phyloP scores from a whole-genome alignment of 192 early-diverging fungal genomes.

The Rhizophagus prolifer region DNA sequence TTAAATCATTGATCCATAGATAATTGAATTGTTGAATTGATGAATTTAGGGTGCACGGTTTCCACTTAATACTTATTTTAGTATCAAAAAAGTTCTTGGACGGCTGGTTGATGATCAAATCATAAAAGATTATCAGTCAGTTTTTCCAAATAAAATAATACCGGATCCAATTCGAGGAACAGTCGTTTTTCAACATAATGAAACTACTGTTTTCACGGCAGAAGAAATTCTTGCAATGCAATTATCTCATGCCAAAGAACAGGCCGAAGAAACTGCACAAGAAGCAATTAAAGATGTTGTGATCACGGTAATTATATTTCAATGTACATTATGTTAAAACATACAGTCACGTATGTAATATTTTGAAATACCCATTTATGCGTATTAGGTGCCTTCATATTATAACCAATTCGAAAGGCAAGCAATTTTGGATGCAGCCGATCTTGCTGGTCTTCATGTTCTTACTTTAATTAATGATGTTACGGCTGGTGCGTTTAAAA shows the following conservation, averaged over 20 bases:
- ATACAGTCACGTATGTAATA: not conserved
- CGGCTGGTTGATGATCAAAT: slow-evolving; percentile 69
- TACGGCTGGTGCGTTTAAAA: slow-evolving; percentile 66
- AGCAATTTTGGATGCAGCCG: slow-evolving; percentile 90
- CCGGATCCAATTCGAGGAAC: slow-evolving; percentile 64
- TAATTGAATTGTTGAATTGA: not conserved
- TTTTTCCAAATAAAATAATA: slow-evolving; percentile 79
- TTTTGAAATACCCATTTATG: slow-evolving; percentile 6
- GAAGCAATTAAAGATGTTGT: slow-evolving; percentile 83
- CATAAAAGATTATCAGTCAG: slow-evolving; percentile 68
- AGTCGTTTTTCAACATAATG: slow-evolving; percentile 67
- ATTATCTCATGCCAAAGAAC: slow-evolving; percentile 82
- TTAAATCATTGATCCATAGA: not conserved
- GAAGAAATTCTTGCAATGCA: slow-evolving; percentile 96
- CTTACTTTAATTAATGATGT: slow-evolving; percentile 90
- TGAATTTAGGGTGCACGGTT: slow-evolving; percentile 69
- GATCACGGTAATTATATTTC: slow-evolving; percentile 68
- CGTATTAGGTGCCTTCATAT: slow-evolving; percentile 77
- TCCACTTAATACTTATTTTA: slow-evolving; percentile 79
- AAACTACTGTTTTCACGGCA: slow-evolving; percentile 56
- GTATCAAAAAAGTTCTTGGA: slow-evolving; percentile 85
- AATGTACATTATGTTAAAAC: not conserved
- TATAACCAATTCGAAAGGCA: slow-evolving; percentile 89
- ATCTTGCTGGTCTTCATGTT: slow-evolving; percentile 82
- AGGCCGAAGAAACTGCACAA: slow-evolving; percentile 75